phyloP scores from a whole-genome alignment of 148 eudicot genomes.

The Camellia sinensis region DNA sequence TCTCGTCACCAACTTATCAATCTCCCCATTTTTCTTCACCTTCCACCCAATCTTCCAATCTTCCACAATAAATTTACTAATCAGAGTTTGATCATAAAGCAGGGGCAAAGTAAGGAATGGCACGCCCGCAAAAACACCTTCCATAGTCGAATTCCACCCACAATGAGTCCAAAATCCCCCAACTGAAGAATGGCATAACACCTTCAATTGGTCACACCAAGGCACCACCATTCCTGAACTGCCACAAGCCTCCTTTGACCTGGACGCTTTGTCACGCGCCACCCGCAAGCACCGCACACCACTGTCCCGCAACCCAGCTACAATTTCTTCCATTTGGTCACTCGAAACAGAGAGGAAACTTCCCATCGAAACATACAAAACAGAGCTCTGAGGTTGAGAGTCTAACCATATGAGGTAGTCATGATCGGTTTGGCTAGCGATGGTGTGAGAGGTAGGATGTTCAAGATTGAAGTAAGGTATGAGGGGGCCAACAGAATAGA shows the following conservation, averaged over 20 bases:
- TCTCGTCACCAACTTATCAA: conserved; percentile 23
- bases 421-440: background rate
- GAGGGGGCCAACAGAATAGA: conserved; percentile 40
- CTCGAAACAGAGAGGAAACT: conserved; percentile 27
- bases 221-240: conserved; percentile 21
- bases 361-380: conserved; percentile 38
- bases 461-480: conserved; percentile 24
- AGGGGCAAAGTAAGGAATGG: conserved; percentile 40
- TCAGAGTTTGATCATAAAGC: conserved; percentile 24
- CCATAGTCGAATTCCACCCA: conserved; percentile 42
- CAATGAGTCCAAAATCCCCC: conserved; percentile 45
- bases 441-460: background rate
- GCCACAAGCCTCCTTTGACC: background rate
- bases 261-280: conserved; percentile 23
- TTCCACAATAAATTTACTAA: conserved; percentile 35
- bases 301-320: conserved; percentile 21
- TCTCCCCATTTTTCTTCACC: conserved; percentile 16
- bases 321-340: conserved; percentile 37
- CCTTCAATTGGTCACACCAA: conserved; percentile 52
- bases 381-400: conserved; percentile 28
- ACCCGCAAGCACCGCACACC: conserved; percentile 27
- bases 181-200: conserved; percentile 30
- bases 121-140: conserved; percentile 27
- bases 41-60: conserved; percentile 47
- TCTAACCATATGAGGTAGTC: conserved; percentile 35